Evolutionary conservation across 2,329 filamentous ascomycete genomes (phyloP).

Genomic region (Paecilomyces sp.): DNA sequence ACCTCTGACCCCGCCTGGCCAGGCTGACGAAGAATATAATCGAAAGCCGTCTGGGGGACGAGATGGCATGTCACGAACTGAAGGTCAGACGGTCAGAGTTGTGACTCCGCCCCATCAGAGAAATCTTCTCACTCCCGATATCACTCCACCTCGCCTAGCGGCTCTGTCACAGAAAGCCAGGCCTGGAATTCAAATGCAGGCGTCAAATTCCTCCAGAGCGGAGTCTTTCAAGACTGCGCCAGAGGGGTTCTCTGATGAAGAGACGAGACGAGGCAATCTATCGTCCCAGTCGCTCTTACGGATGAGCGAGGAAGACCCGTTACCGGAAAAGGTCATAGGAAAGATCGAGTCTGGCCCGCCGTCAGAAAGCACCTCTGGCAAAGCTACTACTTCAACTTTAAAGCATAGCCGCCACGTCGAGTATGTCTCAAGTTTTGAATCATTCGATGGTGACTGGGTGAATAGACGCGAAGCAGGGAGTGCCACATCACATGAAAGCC

Average conservation of each 20-base stretch:
- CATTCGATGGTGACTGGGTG: slow-evolving; percentile 56
- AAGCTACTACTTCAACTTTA: slow-evolving; percentile 9
- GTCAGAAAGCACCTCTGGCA: slow-evolving; percentile 6
- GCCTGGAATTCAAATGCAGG: slow-evolving; percentile 47
- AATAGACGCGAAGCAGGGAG: slow-evolving; percentile 21
- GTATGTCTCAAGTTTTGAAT: slow-evolving; percentile 41
- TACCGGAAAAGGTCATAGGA: slow-evolving; percentile 10
- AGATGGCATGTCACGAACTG: slow-evolving; percentile 15
- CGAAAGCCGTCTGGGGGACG: slow-evolving; percentile 13
- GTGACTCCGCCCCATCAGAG: slow-evolving; percentile 58
- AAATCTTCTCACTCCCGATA: slow-evolving; percentile 67
- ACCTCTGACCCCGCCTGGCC: slow-evolving; percentile 31
- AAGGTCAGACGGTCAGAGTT: slow-evolving; percentile 13
- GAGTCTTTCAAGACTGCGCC: slow-evolving; percentile 67
- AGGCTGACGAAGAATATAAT: slow-evolving; percentile 16
- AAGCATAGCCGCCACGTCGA: slow-evolving; percentile 11
- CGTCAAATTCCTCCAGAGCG: slow-evolving; percentile 51
- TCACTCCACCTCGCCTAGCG: slow-evolving; percentile 58
- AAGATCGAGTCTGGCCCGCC: slow-evolving; percentile 20
- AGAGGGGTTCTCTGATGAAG: slow-evolving; percentile 59
- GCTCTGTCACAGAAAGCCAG: slow-evolving; percentile 27
- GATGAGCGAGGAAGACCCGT: slow-evolving; percentile 9
- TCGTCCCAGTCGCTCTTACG: slow-evolving; percentile 13
- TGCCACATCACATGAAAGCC: slow-evolving; percentile 2
- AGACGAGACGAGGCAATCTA: slow-evolving; percentile 32